Evolutionary conservation across 1,139 yeast species (phyloP).

Genomic region (Groenewaldozyma sp.): DNA sequence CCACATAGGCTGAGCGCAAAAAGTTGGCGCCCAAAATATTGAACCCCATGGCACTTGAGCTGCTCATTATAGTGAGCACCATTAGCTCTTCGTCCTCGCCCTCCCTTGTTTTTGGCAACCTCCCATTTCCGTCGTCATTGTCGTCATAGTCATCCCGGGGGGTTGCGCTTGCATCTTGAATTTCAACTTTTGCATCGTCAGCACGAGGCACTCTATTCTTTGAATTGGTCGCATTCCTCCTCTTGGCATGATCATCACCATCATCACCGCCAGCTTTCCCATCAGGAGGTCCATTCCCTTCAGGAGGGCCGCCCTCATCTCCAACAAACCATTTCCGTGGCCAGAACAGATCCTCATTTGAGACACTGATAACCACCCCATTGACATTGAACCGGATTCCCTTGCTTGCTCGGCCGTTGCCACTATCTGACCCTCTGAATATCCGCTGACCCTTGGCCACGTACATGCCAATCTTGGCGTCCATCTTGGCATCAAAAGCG

Average conservation of each 20-base stretch:
- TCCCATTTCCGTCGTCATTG: neutral
- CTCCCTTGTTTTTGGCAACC: no score
- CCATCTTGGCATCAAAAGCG: constrained; percentile 31
- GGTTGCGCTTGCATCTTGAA: neutral
- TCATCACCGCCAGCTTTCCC: constrained; percentile 6
- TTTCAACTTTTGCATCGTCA: neutral
- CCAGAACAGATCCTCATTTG: constrained; percentile 32
- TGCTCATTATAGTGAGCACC: constrained; percentile 18
- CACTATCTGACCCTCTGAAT: constrained; percentile 13
- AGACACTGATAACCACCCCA: constrained; percentile 36
- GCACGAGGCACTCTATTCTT: neutral
- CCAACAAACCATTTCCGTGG: constrained; percentile 19
- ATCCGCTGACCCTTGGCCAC: constrained; percentile 24
- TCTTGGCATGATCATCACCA: no score
- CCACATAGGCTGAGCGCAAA: constrained; percentile 64
- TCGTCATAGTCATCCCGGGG: neutral
- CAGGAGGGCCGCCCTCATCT: constrained; percentile 11
- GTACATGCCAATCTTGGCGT: constrained; percentile 29
- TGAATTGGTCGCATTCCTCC: no score
- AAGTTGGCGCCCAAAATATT: constrained; percentile 59
- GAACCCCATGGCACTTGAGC: constrained; percentile 16
- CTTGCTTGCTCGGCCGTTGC: constrained; percentile 17
- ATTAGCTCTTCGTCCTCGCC: neutral
- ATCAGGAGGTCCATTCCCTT: constrained; percentile 11
- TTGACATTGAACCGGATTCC: constrained; percentile 34